Percentiles rank a stretch among this genome's conserved stretches.
Conservation (phyloP, 163 green algal genomes). For the Volvox carteri region DNA sequence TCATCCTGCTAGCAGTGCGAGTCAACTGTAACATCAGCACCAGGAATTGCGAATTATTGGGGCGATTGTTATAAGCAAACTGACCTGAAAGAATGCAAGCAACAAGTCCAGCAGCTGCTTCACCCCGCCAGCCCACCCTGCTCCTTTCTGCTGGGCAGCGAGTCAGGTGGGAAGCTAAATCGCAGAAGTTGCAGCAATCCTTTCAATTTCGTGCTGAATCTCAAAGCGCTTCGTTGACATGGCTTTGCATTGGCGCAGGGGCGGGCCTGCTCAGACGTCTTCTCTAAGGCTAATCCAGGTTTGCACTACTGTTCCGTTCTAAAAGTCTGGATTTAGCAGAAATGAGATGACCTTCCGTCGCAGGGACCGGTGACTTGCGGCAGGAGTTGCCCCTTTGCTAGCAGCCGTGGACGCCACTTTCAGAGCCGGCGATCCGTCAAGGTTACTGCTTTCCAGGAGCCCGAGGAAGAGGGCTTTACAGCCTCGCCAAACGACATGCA, state of each 20-base stretch:
- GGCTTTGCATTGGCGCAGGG: neutral
- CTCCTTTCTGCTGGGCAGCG: neutral
- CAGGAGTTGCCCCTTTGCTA: neutral
- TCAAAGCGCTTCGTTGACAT: neutral
- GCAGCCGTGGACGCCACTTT: neutral
- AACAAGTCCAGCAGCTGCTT: neutral
- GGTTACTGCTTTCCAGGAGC: neutral
- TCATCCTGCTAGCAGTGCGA: too few relatives aligned
- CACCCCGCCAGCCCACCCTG: neutral
- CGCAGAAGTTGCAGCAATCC: neutral
- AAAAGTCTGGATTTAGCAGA: neutral
- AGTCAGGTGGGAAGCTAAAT: neutral
- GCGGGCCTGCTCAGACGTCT: slow-evolving; percentile 13
- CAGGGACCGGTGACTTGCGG: slow-evolving; percentile 36
- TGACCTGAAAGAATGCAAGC: neutral
- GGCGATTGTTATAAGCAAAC: neutral
- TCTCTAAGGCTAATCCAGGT: neutral
- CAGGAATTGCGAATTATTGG: too few relatives aligned
- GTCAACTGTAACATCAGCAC: too few relatives aligned
- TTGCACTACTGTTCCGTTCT: neutral
- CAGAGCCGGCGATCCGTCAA: neutral
- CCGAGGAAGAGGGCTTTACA: slow-evolving; percentile 25
- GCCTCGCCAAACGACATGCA: slow-evolving; percentile 24
- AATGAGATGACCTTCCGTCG: neutral
- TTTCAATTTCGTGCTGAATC: neutral